A percentile compares a stretch with the other conserved stretches of the same genome.
These are phyloP conservation scores for Ilex paraguariensis DNA, from an alignment of 305 asterid species.

Conservation along the genomic window DNA sequence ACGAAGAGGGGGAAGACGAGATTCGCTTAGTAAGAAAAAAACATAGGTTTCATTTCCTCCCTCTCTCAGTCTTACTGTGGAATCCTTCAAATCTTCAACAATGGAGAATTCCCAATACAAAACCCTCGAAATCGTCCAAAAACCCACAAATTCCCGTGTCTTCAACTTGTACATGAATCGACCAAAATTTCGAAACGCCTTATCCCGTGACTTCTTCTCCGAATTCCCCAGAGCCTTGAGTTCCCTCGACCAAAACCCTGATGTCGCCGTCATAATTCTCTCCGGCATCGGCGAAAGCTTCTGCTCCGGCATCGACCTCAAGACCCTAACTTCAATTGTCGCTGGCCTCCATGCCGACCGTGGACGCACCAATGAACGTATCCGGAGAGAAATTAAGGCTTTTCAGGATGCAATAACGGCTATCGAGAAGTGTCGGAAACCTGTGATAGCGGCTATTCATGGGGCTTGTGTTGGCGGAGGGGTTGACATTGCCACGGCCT, in stretches of 20 bases:
- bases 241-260: slow-evolving; percentile 61
- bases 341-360: slow-evolving; percentile 20
- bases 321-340: slow-evolving; percentile 22
- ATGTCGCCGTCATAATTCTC: slow-evolving; percentile 55
- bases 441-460: slow-evolving; percentile 70
- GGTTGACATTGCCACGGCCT: slow-evolving; percentile 66
- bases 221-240: slow-evolving; percentile 76
- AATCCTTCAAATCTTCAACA: not conserved
- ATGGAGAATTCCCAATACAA: slow-evolving; percentile 25
- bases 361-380: slow-evolving; percentile 54
- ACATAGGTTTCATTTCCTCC: too few relatives aligned
- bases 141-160: slow-evolving; percentile 42
- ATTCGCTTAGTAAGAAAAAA: too few relatives aligned
- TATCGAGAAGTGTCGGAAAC: slow-evolving; percentile 84
- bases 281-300: slow-evolving; percentile 70
- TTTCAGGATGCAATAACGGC: slow-evolving; percentile 65
- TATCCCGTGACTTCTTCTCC: slow-evolving; percentile 59
- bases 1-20: not conserved
- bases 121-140: slow-evolving; percentile 37
- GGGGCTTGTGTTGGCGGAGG: slow-evolving; percentile 95
- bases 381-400: slow-evolving; percentile 56
- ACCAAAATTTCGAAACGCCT: slow-evolving; percentile 65
- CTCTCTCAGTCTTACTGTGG: too few relatives aligned
- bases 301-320: slow-evolving; percentile 85
- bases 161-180: slow-evolving; percentile 44